A percentile compares a stretch with the other conserved stretches of the same genome.
These are phyloP conservation scores for Ogataea paradorogensis DNA, from an alignment of 805 yeast species.

Conservation along the genomic window DNA sequence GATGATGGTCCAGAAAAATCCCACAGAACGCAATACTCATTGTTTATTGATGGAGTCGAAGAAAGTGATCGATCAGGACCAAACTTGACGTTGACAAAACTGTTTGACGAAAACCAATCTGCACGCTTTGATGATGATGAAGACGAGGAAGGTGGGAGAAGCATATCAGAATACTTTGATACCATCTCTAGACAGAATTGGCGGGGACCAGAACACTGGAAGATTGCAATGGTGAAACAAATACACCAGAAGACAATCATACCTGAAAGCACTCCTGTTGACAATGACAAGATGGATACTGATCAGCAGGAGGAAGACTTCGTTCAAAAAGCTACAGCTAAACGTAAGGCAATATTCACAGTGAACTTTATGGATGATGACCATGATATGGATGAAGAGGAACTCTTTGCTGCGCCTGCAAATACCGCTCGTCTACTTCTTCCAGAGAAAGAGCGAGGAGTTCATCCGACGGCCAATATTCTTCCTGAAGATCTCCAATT, in stretches of 20 bases:
- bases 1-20: conserved; percentile 14
- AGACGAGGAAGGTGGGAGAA: conserved; percentile 39
- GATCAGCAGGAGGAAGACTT: conserved; percentile 3
- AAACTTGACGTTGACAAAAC: conserved; percentile 29
- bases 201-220: conserved; percentile 96
- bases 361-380: conserved; percentile 31
- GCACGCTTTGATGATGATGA: conserved; percentile 24
- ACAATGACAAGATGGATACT: not conserved
- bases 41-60: conserved; percentile 30
- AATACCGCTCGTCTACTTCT: conserved; percentile 21
- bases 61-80: conserved; percentile 31
- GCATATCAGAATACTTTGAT: conserved; percentile 73
- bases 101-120: conserved; percentile 33
- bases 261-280: conserved; percentile 1
- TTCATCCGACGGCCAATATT: conserved; percentile 27
- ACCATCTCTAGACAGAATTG: conserved; percentile 66
- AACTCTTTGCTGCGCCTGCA: conserved; percentile 28
- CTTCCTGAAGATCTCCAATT: conserved; percentile 52
- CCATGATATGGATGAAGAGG: conserved; percentile 22
- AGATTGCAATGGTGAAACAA: conserved; percentile 47
- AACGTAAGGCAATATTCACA: conserved; percentile 13
- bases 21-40: conserved; percentile 32
- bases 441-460: conserved; percentile 25
- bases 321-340: conserved; percentile 6
- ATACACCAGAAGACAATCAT: conserved; percentile 6